These are phyloP conservation scores for Penicillium manginii DNA, from an alignment of 495 filamentous ascomycete species.

Conservation along the genomic window DNA sequence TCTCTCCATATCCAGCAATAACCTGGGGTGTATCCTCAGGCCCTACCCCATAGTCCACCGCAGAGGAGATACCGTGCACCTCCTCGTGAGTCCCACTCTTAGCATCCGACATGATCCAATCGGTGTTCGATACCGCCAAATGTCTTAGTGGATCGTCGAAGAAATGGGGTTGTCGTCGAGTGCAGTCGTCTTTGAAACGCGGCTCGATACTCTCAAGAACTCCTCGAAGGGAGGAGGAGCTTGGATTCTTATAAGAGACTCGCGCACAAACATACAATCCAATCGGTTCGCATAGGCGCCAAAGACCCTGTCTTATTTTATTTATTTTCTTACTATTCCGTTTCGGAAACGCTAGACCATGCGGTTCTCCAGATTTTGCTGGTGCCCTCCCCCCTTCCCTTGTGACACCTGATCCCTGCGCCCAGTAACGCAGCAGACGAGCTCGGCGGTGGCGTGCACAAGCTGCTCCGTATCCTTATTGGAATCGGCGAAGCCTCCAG, in stretches of 20 bases:
- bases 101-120: conserved; percentile 24
- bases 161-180: not conserved
- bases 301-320: conserved; percentile 8
- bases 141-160: not conserved
- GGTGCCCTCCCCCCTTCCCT: conserved; percentile 6
- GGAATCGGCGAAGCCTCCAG: conserved; percentile 28
- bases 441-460: conserved; percentile 24
- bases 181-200: not conserved
- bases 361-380: conserved; percentile 19
- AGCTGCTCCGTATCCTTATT: conserved; percentile 32
- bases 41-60: conserved; percentile 3
- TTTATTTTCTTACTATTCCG: conserved; percentile 4
- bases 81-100: conserved; percentile 21
- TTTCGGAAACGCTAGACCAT: conserved; percentile 12
- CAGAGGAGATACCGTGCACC: conserved; percentile 27
- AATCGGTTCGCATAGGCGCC: conserved; percentile 5
- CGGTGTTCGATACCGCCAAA: not conserved
- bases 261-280: not conserved
- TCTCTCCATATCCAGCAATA: conserved; percentile 35
- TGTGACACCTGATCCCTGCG: conserved; percentile 22
- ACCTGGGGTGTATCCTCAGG: conserved; percentile 24
- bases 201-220: conserved; percentile 1
- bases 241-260: conserved; percentile 29
- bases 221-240: conserved; percentile 9
- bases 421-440: conserved; percentile 13